Conservation (phyloP, 306 rosid species). For the Citrullus colocynthis region DNA sequence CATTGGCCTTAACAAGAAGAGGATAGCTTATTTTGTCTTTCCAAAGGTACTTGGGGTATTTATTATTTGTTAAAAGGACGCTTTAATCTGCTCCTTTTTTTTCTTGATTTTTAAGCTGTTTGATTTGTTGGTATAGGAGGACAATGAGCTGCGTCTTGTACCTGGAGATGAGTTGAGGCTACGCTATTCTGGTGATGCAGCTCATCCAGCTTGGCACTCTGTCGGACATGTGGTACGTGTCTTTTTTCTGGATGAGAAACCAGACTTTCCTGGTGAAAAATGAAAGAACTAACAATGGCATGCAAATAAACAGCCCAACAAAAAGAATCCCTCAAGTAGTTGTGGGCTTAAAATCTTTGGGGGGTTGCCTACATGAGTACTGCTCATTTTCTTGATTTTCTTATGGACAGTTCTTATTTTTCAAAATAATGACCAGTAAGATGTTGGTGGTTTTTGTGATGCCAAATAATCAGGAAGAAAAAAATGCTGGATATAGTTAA, state of each 20-base stretch:
- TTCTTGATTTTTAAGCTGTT: conserved; percentile 5
- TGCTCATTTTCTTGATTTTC: not conserved
- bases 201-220: conserved; percentile 99
- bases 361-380: not conserved
- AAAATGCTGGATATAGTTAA: not conserved
- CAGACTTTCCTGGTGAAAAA: not conserved
- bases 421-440: not conserved
- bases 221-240: conserved; percentile 94
- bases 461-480: not conserved
- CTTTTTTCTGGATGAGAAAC: not conserved
- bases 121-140: conserved; percentile 53
- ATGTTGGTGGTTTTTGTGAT: not conserved
- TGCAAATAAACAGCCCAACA: not conserved
- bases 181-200: conserved; percentile 99
- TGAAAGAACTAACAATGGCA: not conserved
- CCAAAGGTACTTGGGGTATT: conserved; percentile 48
- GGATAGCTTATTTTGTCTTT: conserved; percentile 91
- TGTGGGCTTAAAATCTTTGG: not conserved
- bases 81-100: conserved; percentile 2
- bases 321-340: not conserved
- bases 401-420: not conserved
- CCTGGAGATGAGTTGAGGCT: conserved; percentile 96
- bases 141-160: conserved; percentile 94
- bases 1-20: conserved; percentile 95
- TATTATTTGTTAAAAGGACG: not conserved